A percentile compares a stretch with the other conserved stretches of the same genome.
phyloP scores from a whole-genome alignment of 2,329 filamentous ascomycete genomes.

The Cladosporium sp. region DNA sequence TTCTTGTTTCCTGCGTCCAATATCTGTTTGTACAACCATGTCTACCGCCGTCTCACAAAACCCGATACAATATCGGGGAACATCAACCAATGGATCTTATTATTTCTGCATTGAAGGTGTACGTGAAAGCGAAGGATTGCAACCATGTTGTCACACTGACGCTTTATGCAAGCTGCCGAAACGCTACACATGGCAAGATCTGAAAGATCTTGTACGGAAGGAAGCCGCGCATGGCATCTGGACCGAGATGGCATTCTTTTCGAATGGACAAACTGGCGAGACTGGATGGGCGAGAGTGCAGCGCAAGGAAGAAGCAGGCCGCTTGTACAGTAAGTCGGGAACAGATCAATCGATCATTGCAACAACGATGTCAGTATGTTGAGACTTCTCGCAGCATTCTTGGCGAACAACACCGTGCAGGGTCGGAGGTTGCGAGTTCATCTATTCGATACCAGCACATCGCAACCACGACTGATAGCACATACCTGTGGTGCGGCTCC shows the following conservation, averaged over 20 bases:
- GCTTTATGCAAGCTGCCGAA: conserved; percentile 22
- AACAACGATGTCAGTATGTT: not conserved
- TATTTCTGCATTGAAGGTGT: conserved; percentile 12
- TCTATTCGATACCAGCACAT: conserved; percentile 25
- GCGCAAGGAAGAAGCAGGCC: conserved; percentile 22
- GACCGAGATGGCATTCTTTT: conserved; percentile 25
- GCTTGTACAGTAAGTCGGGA: conserved; percentile 23
- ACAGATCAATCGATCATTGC: not conserved
- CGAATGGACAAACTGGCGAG: conserved; percentile 17
- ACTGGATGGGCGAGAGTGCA: conserved; percentile 24
- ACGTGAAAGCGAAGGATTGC: not conserved
- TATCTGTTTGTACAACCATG: not conserved
- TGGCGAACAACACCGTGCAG: conserved; percentile 22
- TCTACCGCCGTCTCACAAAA: conserved; percentile 1
- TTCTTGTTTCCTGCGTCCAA: not conserved
- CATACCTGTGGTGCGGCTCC: conserved; percentile 1
- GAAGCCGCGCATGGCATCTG: conserved; percentile 27
- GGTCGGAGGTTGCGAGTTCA: conserved; percentile 22
- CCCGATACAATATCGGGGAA: conserved; percentile 2
- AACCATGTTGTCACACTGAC: not conserved
- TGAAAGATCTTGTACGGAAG: conserved; percentile 28
- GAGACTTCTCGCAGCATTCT: conserved; percentile 21
- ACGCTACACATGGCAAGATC: conserved; percentile 29
- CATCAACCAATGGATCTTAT: conserved; percentile 1
- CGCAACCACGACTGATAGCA: not conserved